Conservation (phyloP, 2,329 filamentous ascomycete genomes). For the Arachnomyces sp. region DNA sequence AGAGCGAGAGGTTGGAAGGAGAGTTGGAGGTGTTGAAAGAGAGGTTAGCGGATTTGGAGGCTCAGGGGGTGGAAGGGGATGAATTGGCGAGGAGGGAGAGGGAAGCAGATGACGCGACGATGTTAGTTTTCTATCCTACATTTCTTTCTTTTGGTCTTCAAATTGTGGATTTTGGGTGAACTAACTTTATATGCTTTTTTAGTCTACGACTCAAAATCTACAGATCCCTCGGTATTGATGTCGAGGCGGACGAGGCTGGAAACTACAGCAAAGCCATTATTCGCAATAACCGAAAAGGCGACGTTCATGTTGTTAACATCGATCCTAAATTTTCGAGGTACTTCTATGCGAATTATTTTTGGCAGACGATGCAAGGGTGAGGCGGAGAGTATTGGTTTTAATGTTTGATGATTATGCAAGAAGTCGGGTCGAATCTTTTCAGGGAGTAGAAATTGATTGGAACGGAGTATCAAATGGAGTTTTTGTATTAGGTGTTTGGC, state of each 20-base stretch:
- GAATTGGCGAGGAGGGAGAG: constrained; percentile 44
- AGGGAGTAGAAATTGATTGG: too few species aligned
- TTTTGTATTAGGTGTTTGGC: too few species aligned
- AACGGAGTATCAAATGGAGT: too few species aligned
- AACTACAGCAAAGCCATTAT: constrained; percentile 82
- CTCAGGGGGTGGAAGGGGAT: constrained; percentile 75
- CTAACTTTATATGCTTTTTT: not conserved
- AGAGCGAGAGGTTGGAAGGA: constrained; percentile 80
- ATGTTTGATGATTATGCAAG: too few species aligned
- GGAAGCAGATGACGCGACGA: constrained; percentile 43
- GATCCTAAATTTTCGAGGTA: constrained; percentile 85
- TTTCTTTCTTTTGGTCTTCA: not conserved
- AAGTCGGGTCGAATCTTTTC: too few species aligned
- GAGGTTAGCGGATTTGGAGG: constrained; percentile 72
- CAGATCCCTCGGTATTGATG: constrained; percentile 80
- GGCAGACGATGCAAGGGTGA: constrained; percentile 66
- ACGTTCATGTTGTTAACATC: constrained; percentile 91
- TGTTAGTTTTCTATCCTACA: constrained; percentile 26
- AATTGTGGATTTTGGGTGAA: not conserved
- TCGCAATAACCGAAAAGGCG: constrained; percentile 75
- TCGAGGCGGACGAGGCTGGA: constrained; percentile 71
- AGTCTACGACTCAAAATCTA: constrained; percentile 83
- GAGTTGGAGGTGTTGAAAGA: constrained; percentile 69
- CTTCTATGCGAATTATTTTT: constrained; percentile 95
- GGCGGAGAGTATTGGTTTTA: not conserved